A percentile compares a stretch with the other conserved stretches of the same genome.
Conservation (phyloP, 2,329 filamentous ascomycete species). For the Fusarium tupiense region DNA sequence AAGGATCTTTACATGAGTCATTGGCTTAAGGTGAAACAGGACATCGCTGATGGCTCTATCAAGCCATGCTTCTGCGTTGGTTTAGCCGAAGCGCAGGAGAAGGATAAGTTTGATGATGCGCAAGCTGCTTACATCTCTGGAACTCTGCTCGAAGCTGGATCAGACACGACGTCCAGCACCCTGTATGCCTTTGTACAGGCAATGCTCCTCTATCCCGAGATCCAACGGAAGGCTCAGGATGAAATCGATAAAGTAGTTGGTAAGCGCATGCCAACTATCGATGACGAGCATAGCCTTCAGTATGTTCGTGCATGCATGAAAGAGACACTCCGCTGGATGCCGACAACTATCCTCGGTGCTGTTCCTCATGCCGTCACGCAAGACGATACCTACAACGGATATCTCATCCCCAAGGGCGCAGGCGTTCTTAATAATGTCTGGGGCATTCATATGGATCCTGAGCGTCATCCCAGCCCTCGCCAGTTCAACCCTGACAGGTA, state of each 20-base stretch:
- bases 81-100: slow-evolving; percentile 2
- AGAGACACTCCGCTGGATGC: slow-evolving; percentile 47
- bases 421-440: slow-evolving; percentile 40
- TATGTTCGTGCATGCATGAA: slow-evolving; percentile 52
- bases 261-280: slow-evolving; percentile 52
- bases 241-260: slow-evolving; percentile 58
- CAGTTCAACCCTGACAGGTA: slow-evolving; percentile 49
- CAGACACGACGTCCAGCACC: slow-evolving; percentile 46
- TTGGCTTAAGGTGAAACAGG: background rate
- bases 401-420: slow-evolving; percentile 44
- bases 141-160: slow-evolving; percentile 43
- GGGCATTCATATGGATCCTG: slow-evolving; percentile 69
- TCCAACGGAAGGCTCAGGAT: slow-evolving; percentile 53
- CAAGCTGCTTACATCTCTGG: slow-evolving; percentile 16
- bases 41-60: slow-evolving; percentile 23
- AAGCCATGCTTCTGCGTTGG: slow-evolving; percentile 20
- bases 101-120: background rate
- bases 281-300: slow-evolving; percentile 55
- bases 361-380: slow-evolving; percentile 51
- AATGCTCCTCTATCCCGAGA: slow-evolving; percentile 55
- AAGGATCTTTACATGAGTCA: background rate
- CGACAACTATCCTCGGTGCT: slow-evolving; percentile 42
- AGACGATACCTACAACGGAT: slow-evolving; percentile 37
- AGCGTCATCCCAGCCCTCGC: slow-evolving; percentile 63
- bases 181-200: slow-evolving; percentile 54